Evolutionary conservation across 495 filamentous ascomycete species (phyloP).

Genomic region (Thozetella sp.): DNA sequence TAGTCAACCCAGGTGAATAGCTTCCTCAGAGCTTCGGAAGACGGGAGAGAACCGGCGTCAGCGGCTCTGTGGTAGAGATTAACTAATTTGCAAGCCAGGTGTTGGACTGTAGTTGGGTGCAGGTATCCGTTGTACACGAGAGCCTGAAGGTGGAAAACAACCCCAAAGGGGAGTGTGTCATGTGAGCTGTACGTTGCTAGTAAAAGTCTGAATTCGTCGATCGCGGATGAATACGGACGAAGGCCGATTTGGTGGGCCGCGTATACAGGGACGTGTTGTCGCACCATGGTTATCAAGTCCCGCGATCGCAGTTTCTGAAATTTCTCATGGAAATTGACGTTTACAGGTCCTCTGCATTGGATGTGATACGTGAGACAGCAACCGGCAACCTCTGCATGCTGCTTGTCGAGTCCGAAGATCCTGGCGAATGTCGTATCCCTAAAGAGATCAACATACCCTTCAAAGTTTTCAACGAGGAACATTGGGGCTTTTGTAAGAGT

Average conservation of each 20-base stretch:
- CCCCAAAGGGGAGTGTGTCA: slow-evolving; percentile 26
- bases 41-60: slow-evolving; percentile 22
- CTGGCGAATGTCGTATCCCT: not conserved
- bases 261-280: slow-evolving; percentile 14
- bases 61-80: slow-evolving; percentile 8
- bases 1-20: slow-evolving; percentile 49
- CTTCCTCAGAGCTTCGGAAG: slow-evolving; percentile 46
- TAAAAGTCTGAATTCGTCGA: slow-evolving; percentile 12
- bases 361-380: slow-evolving; percentile 19
- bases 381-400: slow-evolving; percentile 7
- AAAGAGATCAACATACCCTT: too few relatives aligned
- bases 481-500: slow-evolving; percentile 25
- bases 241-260: not conserved
- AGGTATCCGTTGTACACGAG: slow-evolving; percentile 55
- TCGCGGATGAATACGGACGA: slow-evolving; percentile 12
- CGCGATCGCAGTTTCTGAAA: slow-evolving; percentile 19
- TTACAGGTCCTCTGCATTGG: not conserved
- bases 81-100: slow-evolving; percentile 28
- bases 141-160: slow-evolving; percentile 52
- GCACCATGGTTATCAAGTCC: slow-evolving; percentile 20
- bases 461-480: slow-evolving; percentile 16
- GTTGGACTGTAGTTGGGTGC: slow-evolving; percentile 38
- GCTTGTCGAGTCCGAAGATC: slow-evolving; percentile 13
- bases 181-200: slow-evolving; percentile 12
- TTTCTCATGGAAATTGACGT: slow-evolving; percentile 9